Evolutionary conservation across 225 moss, liverwort and hornwort species (phyloP).

Genomic region (Takakia lepidozioides): DNA sequence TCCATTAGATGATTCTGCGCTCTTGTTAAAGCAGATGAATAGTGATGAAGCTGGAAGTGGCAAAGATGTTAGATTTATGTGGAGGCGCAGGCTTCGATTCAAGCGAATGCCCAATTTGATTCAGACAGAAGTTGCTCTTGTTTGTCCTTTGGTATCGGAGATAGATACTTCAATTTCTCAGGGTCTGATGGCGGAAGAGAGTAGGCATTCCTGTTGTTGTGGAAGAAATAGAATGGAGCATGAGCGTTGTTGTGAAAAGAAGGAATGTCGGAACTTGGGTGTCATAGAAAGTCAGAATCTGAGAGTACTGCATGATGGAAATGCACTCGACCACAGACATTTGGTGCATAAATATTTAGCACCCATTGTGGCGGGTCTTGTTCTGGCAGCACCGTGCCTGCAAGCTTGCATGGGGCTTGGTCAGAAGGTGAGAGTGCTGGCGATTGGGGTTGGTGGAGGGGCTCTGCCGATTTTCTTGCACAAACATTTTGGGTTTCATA

Average conservation of each 20-base stretch:
- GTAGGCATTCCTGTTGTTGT: too few relatives aligned
- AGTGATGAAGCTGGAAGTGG: not conserved
- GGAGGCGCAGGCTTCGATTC: conserved; percentile 79
- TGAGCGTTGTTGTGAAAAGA: too few relatives aligned
- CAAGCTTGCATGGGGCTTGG: conserved; percentile 34
- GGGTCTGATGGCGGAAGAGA: too few relatives aligned
- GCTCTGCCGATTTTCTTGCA: conserved; percentile 86
- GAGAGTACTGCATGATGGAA: conserved; percentile 3
- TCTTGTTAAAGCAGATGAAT: not conserved
- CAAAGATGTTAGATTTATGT: conserved; percentile 11
- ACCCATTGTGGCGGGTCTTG: conserved; percentile 82
- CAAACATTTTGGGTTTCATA: conserved; percentile 58
- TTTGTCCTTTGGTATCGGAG: not conserved
- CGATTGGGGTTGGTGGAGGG: conserved; percentile 90
- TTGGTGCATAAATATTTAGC: conserved; percentile 89
- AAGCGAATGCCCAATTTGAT: conserved; percentile 88
- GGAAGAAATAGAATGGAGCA: too few relatives aligned
- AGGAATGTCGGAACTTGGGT: too few relatives aligned
- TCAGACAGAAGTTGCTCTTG: conserved; percentile 78
- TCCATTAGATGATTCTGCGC: too few relatives aligned
- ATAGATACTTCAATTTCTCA: not conserved
- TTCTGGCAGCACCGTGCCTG: conserved; percentile 57
- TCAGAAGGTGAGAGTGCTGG: conserved; percentile 42
- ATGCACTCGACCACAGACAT: conserved; percentile 49
- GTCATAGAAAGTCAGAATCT: too few relatives aligned